Evolutionary conservation across 228 moss, liverwort and hornwort genomes (phyloP).

Genomic region (Sphagnum fallax): DNA sequence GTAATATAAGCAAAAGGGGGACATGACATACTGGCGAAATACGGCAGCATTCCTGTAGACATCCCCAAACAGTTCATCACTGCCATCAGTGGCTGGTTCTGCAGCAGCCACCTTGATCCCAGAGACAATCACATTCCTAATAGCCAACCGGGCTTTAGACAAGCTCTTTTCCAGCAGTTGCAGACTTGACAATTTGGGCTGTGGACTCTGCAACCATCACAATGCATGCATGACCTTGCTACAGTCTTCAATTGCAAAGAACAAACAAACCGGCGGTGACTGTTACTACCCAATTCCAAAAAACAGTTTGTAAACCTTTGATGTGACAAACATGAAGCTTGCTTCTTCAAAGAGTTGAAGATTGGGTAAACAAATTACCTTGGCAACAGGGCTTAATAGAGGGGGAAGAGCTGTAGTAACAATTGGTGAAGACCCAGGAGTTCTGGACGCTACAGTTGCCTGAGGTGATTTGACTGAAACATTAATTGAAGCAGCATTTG

Average conservation of each 20-base stretch:
- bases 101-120: slow-evolving; percentile 22
- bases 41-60: slow-evolving; percentile 59
- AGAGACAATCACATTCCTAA: slow-evolving; percentile 39
- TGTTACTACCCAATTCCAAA: too few species aligned
- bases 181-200: slow-evolving; percentile 32
- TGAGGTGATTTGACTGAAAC: neutral
- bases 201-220: slow-evolving; percentile 27
- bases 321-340: neutral
- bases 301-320: neutral
- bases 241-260: neutral
- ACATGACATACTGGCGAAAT: slow-evolving; percentile 59
- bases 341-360: neutral
- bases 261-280: neutral
- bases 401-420: too few species aligned
- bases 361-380: too few species aligned
- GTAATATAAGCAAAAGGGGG: too few species aligned
- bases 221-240: neutral
- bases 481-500: neutral
- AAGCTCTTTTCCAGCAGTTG: slow-evolving; percentile 73
- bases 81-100: slow-evolving; percentile 3
- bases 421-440: neutral
- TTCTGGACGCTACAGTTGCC: neutral
- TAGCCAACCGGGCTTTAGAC: slow-evolving; percentile 58
- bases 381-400: too few species aligned
- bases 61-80: slow-evolving; percentile 45